These are phyloP conservation scores for Gossypium sturtianum DNA, from an alignment of 345 rosid genomes.

Conservation along the genomic window DNA sequence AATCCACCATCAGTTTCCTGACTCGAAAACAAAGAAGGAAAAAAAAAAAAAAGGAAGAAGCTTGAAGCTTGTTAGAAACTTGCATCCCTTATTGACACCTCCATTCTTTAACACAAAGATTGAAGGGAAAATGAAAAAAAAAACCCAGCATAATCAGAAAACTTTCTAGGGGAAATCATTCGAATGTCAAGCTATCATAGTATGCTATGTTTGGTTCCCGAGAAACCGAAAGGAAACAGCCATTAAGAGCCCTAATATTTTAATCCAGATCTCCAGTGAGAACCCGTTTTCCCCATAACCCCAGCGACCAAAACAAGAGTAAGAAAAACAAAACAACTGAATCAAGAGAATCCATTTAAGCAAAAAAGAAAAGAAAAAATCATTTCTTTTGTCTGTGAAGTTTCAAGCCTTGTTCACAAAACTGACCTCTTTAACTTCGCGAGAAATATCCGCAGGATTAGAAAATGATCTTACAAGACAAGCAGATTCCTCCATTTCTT, in stretches of 20 bases:
- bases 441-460: constrained; percentile 61
- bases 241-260: not conserved
- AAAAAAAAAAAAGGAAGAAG: too few species aligned
- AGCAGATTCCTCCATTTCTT: constrained; percentile 53
- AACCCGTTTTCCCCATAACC: not conserved
- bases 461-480: constrained; percentile 77
- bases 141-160: too few species aligned
- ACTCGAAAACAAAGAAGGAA: not conserved
- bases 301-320: not conserved
- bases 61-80: not conserved
- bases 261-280: not conserved
- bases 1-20: not conserved
- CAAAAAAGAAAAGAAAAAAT: constrained; percentile 6
- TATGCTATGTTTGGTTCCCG: not conserved
- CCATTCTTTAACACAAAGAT: not conserved
- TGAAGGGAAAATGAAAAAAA: not conserved
- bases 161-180: not conserved
- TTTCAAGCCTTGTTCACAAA: not conserved
- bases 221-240: constrained; percentile 1
- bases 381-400: not conserved
- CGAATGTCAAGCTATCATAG: not conserved
- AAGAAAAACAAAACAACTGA: constrained; percentile 4
- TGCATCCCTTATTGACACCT: not conserved
- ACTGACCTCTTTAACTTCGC: constrained; percentile 52
- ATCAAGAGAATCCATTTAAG: not conserved